Base-by-base conservation (phyloP, 805 yeast genomes). In the Dipodascus geniculatus region DNA sequence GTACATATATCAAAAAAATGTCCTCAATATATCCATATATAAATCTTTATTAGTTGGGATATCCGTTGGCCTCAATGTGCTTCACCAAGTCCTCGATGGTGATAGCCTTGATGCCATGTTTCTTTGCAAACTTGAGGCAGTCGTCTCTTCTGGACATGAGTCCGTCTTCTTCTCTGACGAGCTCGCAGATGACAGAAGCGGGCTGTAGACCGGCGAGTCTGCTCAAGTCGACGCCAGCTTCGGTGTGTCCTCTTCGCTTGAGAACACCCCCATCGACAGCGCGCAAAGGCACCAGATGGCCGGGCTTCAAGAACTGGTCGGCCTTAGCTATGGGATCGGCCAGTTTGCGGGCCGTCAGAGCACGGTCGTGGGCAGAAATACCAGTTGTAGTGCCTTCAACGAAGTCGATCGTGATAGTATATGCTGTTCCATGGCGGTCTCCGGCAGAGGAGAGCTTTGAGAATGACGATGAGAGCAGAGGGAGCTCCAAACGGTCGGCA, bases 381-480 rank as follows among this genome's bases (percentile, higher is more conserved):
- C 99, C 99, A 0, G 99, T 93, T 11, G 98, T 88, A 38, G 98
- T 90, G 35, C 96, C 96, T 54, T 84, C 84, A 35, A 78, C 81
- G 57, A 72, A 81, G 66, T 93, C 99, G 52, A 87, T 87, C 1
- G 97, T 88, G 50, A 93, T 81, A 1, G 99, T 93, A 70, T 93
- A 93, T 1, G 98, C 98, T 1, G 99, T 93, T 9, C 96, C 95
- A 61, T 93, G 97, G 66, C 95, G 81, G 66, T 93, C 99, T 14
- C 44, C 44, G 19, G 44, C 44, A 14, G 44, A 38, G 4, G 44
- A 38, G 20, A 38, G 11, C 19, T 38, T 38, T 11, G 79, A 71
- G 53, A 74, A 71, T 54, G 75, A 71, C 53, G 76, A 72, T 53
- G 81, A 69, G 93, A 93, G 84, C 51, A 86, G 76, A 48, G 90